Evolutionary conservation across 2,329 filamentous ascomycete genomes (phyloP).

Genomic region (Nemania abortiva): DNA sequence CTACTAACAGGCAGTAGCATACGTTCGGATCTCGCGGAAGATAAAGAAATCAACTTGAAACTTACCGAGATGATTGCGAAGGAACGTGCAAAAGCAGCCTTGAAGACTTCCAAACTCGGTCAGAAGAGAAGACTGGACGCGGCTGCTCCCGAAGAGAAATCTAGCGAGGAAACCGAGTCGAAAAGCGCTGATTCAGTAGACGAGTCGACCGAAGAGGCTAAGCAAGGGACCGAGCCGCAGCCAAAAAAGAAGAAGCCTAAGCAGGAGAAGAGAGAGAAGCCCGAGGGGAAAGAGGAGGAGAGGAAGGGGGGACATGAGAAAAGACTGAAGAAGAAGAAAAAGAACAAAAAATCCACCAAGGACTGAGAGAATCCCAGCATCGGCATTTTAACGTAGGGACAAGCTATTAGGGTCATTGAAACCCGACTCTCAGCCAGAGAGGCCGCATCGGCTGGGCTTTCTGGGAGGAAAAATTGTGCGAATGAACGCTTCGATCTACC

Average conservation of each 20-base stretch:
- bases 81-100: conserved; percentile 65
- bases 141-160: conserved; percentile 36
- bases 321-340: conserved; percentile 47
- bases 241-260: conserved; percentile 59
- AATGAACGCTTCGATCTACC: not conserved
- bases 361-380: conserved; percentile 21
- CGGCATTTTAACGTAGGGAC: not conserved
- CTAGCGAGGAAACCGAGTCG: conserved; percentile 40
- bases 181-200: conserved; percentile 38
- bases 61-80: conserved; percentile 68
- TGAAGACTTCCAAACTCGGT: conserved; percentile 57
- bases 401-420: not conserved
- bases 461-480: no score
- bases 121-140: conserved; percentile 51
- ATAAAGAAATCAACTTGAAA: conserved; percentile 64
- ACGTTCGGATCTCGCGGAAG: conserved; percentile 76
- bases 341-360: conserved; percentile 46
- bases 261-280: conserved; percentile 53
- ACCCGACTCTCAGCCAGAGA: no score
- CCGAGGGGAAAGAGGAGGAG: conserved; percentile 51
- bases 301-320: conserved; percentile 32
- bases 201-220: conserved; percentile 16
- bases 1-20: conserved; percentile 57
- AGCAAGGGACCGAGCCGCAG: conserved; percentile 7
- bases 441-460: no score